Percentiles rank a stretch among this genome's conserved stretches.
Conservation (phyloP, 345 rosid genomes). For the Eucalyptus fibrosa region DNA sequence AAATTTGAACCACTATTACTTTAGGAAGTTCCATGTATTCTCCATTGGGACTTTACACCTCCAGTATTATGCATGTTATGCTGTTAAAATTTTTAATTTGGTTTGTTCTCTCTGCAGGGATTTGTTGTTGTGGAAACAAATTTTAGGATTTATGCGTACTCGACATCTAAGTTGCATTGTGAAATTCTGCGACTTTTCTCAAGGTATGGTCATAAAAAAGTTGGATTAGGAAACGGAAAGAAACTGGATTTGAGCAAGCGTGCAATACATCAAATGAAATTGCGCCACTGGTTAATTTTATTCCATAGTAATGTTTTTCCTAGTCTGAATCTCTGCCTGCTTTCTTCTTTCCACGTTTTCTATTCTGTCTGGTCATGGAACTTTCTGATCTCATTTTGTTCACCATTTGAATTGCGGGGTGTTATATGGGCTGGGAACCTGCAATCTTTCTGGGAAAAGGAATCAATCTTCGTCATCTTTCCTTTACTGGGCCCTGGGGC, state of each 20-base stretch:
- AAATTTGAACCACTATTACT: neutral
- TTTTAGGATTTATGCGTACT: slow-evolving; percentile 88
- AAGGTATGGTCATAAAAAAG: slow-evolving; percentile 24
- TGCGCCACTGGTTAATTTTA: neutral
- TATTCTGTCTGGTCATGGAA: neutral
- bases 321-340: neutral
- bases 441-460: neutral
- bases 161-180: slow-evolving; percentile 85
- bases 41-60: neutral
- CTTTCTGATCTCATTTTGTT: neutral
- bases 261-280: neutral
- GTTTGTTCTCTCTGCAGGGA: slow-evolving; percentile 40
- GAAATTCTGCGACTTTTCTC: slow-evolving; percentile 90
- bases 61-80: neutral
- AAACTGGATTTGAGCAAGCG: neutral
- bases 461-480: neutral
- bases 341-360: neutral
- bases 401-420: neutral
- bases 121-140: slow-evolving; percentile 91
- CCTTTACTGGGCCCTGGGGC: neutral
- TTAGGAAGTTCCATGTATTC: neutral
- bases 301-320: neutral
- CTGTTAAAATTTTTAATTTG: neutral
- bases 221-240: neutral
- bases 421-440: neutral